These are phyloP conservation scores for Codiaeum variegatum DNA, from an alignment of 441 rosid species.

Conservation along the genomic window DNA sequence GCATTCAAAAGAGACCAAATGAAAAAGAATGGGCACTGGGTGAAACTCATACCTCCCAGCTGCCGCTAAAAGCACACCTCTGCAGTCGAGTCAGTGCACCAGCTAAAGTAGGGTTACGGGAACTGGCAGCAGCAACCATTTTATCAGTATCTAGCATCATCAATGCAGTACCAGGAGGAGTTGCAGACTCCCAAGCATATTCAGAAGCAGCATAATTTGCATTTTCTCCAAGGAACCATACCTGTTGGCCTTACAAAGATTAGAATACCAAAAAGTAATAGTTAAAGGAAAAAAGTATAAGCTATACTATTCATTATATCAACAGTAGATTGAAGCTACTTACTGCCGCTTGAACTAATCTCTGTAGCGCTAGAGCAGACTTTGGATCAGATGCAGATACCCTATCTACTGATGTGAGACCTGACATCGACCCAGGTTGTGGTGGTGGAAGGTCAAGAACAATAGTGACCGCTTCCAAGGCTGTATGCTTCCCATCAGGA, in stretches of 20 bases:
- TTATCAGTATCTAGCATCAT: conserved; percentile 99
- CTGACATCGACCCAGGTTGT: conserved; percentile 95
- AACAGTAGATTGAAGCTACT: conserved; percentile 28
- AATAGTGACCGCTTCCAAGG: conserved; percentile 99
- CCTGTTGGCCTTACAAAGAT: conserved; percentile 47
- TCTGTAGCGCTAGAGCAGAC: conserved; percentile 93
- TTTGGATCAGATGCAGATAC: conserved; percentile 98
- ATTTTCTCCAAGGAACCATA: conserved; percentile 99
- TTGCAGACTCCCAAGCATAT: conserved; percentile 99
- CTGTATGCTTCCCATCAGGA: conserved; percentile 97
- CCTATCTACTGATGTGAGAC: conserved; percentile 82
- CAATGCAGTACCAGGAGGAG: conserved; percentile 99
- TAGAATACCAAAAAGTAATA: not conserved
- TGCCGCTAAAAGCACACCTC: conserved; percentile 99
- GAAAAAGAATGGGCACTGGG: conserved; percentile 16
- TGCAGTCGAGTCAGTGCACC: conserved; percentile 98
- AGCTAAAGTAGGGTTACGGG: conserved; percentile 98
- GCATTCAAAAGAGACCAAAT: not conserved
- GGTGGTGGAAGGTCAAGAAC: conserved; percentile 99
- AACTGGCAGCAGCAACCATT: conserved; percentile 99
- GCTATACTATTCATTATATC: not conserved
- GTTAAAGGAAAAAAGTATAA: not conserved
- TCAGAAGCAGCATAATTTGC: conserved; percentile 99
- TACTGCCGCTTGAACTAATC: conserved; percentile 99
- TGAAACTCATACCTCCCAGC: conserved; percentile 88